Evolutionary conservation across 805 yeast species (phyloP).

Genomic region (Torulaspora gathmanii): DNA sequence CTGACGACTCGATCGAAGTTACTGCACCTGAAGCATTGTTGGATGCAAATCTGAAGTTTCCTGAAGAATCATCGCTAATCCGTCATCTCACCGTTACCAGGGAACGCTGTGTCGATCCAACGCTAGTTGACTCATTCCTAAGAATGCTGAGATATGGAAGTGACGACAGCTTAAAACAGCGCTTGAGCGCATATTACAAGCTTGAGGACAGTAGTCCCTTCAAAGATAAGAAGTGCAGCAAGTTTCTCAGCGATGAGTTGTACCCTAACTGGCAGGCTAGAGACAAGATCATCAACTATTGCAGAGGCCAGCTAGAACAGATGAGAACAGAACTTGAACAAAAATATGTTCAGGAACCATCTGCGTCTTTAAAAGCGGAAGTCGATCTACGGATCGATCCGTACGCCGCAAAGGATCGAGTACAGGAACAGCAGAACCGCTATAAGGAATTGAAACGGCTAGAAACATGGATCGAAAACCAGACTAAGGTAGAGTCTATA

Average conservation of each 20-base stretch:
- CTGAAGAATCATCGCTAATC: slow-evolving; percentile 10
- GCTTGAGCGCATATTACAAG: slow-evolving; percentile 39
- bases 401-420: slow-evolving; percentile 42
- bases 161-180: slow-evolving; percentile 46
- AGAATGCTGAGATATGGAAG: slow-evolving; percentile 31
- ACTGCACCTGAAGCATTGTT: slow-evolving; percentile 13
- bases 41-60: slow-evolving; percentile 21
- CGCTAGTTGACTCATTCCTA: slow-evolving; percentile 31
- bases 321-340: slow-evolving; percentile 34
- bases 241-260: slow-evolving; percentile 37
- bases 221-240: slow-evolving; percentile 33
- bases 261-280: slow-evolving; percentile 47
- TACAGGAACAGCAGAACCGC: slow-evolving; percentile 31
- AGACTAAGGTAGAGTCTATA: slow-evolving; percentile 40
- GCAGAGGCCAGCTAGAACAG: slow-evolving; percentile 34
- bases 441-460: slow-evolving; percentile 32
- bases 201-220: slow-evolving; percentile 17
- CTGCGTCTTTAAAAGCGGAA: slow-evolving; percentile 21
- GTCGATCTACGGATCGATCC: slow-evolving; percentile 44
- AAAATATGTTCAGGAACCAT: slow-evolving; percentile 15
- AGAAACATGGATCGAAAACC: slow-evolving; percentile 39
- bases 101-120: slow-evolving; percentile 31
- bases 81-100: slow-evolving; percentile 25
- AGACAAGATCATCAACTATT: slow-evolving; percentile 39
- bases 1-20: slow-evolving; percentile 5